Conservation (phyloP, 1,284 basidiomycete genomes). For the Athelia sp. region DNA sequence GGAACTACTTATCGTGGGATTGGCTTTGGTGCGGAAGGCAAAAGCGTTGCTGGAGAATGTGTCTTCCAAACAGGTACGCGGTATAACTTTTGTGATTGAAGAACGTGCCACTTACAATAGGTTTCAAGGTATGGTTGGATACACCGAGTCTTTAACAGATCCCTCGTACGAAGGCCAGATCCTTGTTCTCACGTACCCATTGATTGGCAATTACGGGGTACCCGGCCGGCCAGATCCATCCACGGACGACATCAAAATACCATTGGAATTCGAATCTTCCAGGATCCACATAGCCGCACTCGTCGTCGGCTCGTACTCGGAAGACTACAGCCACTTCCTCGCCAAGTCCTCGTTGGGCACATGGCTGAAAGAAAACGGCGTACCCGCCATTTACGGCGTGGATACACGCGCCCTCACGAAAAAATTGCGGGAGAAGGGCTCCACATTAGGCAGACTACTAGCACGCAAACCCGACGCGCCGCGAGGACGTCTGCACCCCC, state of each 20-base stretch:
- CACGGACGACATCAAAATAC: slow-evolving; percentile 50
- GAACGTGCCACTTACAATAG: background rate
- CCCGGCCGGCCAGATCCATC: slow-evolving; percentile 55
- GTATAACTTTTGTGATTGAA: slow-evolving; percentile 5
- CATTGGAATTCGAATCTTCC: slow-evolving; percentile 88
- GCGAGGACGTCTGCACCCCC: slow-evolving; percentile 25
- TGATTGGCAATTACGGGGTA: slow-evolving; percentile 99
- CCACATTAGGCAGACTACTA: slow-evolving; percentile 84
- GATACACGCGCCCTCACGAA: slow-evolving; percentile 98
- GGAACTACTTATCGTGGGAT: slow-evolving; percentile 87
- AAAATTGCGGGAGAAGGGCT: slow-evolving; percentile 91
- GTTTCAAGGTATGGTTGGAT: slow-evolving; percentile 88
- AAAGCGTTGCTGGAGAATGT: slow-evolving; percentile 95
- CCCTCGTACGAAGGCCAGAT: slow-evolving; percentile 99
- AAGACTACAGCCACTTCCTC: slow-evolving; percentile 94
- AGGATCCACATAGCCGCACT: slow-evolving; percentile 92
- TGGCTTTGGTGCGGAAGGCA: slow-evolving; percentile 89
- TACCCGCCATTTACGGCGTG: slow-evolving; percentile 95
- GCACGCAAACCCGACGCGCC: slow-evolving; percentile 47
- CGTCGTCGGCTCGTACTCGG: slow-evolving; percentile 91
- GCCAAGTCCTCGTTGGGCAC: slow-evolving; percentile 83
- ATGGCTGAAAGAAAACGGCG: slow-evolving; percentile 94
- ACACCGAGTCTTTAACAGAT: slow-evolving; percentile 97
- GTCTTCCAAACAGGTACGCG: slow-evolving; percentile 99
- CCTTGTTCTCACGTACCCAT: slow-evolving; percentile 94